Evolutionary conservation across 2,329 filamentous ascomycete species (phyloP), one percentile per base, ranked within the genome.

Genomic region (Arthrocladium fulminans): DNA sequence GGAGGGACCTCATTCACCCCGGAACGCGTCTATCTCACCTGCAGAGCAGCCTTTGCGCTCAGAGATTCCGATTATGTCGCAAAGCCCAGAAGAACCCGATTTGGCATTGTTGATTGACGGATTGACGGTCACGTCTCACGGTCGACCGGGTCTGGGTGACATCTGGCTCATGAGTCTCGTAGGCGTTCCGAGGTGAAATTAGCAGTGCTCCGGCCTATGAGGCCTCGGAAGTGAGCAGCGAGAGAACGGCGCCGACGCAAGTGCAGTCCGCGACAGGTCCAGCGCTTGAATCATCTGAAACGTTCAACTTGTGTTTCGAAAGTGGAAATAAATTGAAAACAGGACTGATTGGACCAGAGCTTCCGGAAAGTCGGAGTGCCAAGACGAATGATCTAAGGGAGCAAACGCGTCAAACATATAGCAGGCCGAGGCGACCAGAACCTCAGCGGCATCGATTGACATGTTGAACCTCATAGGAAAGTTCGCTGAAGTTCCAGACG

Each of bases 241-340:
- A 41, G 13, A 17, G 12, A 20, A 25, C 13, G 19, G 20, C 12
- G 20, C 15, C 20, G 10, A 4, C 17, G 39, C 39, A 13, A 13
- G 17, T 12, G n/a, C 13, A 3, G 10, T 22, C 42, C 39, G 44
- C 23, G 29, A 47, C 44, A 39, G 7, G 32, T 19, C 20, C 22
- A 38, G 44, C 44, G 44, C 44, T 47, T 47, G 20, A 17, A 27
- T 12, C 4, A 15, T 5, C 12, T 47, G 44, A 47, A 47, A 47
- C 44, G 20, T 8, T n/a, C 12, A 47, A 19, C 27, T 47, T 17
- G n/a, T 15, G 44, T 47, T 47, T 47, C 44, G 23, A 19, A 29
- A 15, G 20, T 39, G 10, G 44, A 17, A n/a, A 15, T 23, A 10
- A 17, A 32, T 12, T 3, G 41, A 30, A 39, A 29, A 20, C 5